Conservation (phyloP, 768 basidiomycete species). For the Neoboletus subvelutipes region DNA sequence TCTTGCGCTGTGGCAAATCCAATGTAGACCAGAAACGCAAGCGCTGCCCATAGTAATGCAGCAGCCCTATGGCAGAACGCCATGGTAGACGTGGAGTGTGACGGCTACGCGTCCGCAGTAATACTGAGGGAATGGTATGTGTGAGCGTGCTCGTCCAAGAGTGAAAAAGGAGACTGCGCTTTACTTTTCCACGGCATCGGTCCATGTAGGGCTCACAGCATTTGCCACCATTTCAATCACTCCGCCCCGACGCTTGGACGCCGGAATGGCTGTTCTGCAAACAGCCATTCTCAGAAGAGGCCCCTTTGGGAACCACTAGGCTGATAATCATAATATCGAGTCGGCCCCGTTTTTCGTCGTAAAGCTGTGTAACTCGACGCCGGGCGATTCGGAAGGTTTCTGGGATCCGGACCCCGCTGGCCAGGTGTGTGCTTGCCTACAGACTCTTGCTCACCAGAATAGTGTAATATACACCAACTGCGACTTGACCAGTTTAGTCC, state of each 20-base stretch:
- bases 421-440: background rate
- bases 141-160: background rate
- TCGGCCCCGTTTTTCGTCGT: background rate
- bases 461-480: background rate
- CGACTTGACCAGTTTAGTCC: background rate
- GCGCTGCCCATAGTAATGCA: conserved; percentile 26
- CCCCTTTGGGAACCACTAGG: background rate
- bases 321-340: background rate
- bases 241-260: background rate
- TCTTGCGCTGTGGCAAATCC: conserved; percentile 37
- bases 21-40: conserved; percentile 23
- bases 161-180: conserved; percentile 8
- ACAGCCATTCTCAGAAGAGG: background rate
- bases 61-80: conserved; percentile 29
- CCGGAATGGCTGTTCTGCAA: background rate
- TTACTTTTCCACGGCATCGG: conserved; percentile 19
- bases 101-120: conserved; percentile 15
- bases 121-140: background rate
- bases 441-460: background rate
- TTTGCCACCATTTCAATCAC: background rate
- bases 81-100: conserved; percentile 24
- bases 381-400: background rate
- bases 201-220: background rate
- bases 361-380: background rate
- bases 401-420: no score